A percentile compares a stretch with the other conserved stretches of the same genome.
phyloP scores from a whole-genome alignment of 2,329 filamentous ascomycete species.

The Falciphora oryzae region DNA sequence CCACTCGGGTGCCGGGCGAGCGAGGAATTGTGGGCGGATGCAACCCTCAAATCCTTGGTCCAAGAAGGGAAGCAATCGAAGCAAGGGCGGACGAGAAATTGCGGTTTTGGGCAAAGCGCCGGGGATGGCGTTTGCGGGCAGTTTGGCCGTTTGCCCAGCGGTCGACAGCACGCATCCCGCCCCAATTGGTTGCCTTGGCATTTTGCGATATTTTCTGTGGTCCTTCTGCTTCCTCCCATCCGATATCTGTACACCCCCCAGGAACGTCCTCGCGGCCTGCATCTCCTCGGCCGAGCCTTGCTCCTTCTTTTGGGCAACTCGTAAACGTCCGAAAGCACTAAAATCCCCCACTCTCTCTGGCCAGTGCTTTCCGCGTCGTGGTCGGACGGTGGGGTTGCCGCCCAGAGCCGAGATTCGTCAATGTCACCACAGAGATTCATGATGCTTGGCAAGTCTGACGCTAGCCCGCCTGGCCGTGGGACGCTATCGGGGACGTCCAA shows the following conservation, averaged over 20 bases:
- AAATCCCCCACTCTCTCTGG: neutral
- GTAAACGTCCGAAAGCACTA: neutral
- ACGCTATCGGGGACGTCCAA: neutral
- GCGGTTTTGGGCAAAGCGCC: neutral
- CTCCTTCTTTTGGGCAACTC: neutral
- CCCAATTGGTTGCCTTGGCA: neutral
- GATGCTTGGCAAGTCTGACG: neutral
- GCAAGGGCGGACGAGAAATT: neutral
- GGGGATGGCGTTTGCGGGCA: no score
- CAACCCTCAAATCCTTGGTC: neutral
- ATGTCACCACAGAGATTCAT: neutral
- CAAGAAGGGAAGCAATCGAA: neutral
- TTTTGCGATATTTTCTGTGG: constrained; percentile 1
- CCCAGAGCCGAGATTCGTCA: neutral
- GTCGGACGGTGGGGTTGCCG: neutral
- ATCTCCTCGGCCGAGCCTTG: neutral
- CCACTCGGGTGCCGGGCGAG: neutral
- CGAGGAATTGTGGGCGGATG: neutral
- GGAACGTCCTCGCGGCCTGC: no score
- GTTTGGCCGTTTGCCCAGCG: neutral
- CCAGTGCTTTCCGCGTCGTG: neutral
- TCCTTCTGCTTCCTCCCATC: no score
- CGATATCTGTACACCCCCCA: neutral
- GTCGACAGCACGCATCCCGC: neutral
- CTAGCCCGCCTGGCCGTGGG: neutral